Conservation (phyloP, 2,329 filamentous ascomycete species). For the Juglanconis oblonga region DNA sequence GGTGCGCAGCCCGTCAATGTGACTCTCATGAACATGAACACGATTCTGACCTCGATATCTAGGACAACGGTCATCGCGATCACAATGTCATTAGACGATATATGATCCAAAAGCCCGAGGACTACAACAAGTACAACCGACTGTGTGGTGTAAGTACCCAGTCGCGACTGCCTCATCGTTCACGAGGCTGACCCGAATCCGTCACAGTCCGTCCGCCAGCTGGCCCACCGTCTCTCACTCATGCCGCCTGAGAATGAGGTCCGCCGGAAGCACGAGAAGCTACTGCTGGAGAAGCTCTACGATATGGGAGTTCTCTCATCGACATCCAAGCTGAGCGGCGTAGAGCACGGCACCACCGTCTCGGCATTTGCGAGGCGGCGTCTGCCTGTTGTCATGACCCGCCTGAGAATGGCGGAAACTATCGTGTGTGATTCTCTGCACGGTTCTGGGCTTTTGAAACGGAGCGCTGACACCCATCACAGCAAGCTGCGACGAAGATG, state of each 20-base stretch:
- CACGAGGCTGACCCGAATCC: conserved; percentile 21
- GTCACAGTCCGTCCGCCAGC: conserved; percentile 72
- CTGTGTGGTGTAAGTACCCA: conserved; percentile 61
- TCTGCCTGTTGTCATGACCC: conserved; percentile 85
- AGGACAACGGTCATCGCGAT: conserved; percentile 80
- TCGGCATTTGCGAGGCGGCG: conserved; percentile 81
- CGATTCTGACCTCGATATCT: neutral
- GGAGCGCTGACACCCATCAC: neutral
- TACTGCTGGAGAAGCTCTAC: conserved; percentile 87
- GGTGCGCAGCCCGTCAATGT: neutral
- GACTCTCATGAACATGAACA: neutral
- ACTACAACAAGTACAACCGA: conserved; percentile 68
- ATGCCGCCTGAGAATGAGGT: conserved; percentile 76
- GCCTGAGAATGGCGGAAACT: conserved; percentile 87
- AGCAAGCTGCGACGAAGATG: conserved; percentile 74
- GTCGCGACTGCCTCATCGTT: neutral
- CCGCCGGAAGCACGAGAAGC: conserved; percentile 78
- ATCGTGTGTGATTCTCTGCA: conserved; percentile 39
- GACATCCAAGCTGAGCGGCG: conserved; percentile 73
- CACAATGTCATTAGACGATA: conserved; percentile 78
- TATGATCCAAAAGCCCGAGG: conserved; percentile 83
- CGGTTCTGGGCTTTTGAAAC: neutral
- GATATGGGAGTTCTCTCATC: conserved; percentile 83
- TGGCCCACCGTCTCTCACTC: conserved; percentile 83
- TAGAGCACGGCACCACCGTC: conserved; percentile 87